phyloP scores from a whole-genome alignment of 1,139 yeast genomes.

The Geotrichum bryndzae region DNA sequence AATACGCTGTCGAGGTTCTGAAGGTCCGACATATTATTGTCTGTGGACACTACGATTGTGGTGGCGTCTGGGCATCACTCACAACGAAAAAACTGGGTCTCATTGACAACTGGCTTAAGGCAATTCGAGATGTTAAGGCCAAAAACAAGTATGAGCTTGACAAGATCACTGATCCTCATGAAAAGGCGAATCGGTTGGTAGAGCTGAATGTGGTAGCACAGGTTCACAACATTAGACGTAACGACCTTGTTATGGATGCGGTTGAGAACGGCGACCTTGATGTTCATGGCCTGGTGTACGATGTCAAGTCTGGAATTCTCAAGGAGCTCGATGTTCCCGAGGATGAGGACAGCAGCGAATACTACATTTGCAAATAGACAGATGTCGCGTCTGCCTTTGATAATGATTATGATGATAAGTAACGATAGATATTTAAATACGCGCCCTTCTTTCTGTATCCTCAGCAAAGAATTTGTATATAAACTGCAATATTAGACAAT shows the following conservation, averaged over 20 bases:
- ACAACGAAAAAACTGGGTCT: constrained; percentile 63
- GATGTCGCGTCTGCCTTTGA: constrained; percentile 10
- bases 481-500: no score
- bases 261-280: constrained; percentile 65
- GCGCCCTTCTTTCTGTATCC: no score
- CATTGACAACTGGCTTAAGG: constrained; percentile 71
- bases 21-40: constrained; percentile 79
- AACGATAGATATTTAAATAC: neutral
- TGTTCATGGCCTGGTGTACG: constrained; percentile 84
- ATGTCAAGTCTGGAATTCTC: constrained; percentile 72
- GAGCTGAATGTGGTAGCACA: constrained; percentile 73
- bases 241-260: constrained; percentile 71
- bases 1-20: constrained; percentile 83
- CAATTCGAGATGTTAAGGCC: constrained; percentile 65
- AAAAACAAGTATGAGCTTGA: constrained; percentile 42
- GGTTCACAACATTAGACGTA: constrained; percentile 52
- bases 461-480: no score
- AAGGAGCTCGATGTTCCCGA: constrained; percentile 40
- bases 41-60: constrained; percentile 98
- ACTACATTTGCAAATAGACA: constrained; percentile 18
- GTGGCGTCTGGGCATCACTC: constrained; percentile 87
- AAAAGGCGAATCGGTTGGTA: constrained; percentile 59
- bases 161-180: constrained; percentile 38
- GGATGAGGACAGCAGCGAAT: constrained; percentile 26
- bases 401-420: constrained; percentile 2